Evolutionary conservation across 257 asterid genomes (phyloP).

Genomic region (Lavandula angustifolia): DNA sequence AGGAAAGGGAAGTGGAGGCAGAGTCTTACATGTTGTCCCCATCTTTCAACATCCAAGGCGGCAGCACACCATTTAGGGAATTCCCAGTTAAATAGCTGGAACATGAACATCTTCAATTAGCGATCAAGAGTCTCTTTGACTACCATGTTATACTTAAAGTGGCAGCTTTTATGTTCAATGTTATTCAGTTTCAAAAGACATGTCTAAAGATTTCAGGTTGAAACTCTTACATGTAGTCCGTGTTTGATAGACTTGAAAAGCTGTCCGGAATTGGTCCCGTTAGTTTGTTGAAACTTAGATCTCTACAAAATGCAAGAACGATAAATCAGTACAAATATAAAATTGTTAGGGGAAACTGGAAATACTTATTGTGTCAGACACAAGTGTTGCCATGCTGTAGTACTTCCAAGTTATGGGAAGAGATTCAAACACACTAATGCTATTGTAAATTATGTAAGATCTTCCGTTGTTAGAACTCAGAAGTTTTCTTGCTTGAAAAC

Average conservation of each 20-base stretch:
- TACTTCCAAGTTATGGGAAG: neutral
- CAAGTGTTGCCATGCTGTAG: neutral
- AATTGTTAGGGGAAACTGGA: neutral
- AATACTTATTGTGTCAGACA: neutral
- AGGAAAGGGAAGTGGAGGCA: neutral
- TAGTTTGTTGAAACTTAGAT: slow-evolving; percentile 71
- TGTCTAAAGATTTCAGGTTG: neutral
- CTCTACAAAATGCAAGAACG: slow-evolving; percentile 46
- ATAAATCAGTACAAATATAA: neutral
- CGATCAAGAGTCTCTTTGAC: neutral
- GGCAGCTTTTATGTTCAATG: neutral
- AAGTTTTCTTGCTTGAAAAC: neutral
- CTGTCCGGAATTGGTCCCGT: slow-evolving; percentile 57
- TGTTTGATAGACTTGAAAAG: slow-evolving; percentile 21
- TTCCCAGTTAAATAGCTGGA: slow-evolving; percentile 66
- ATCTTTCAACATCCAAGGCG: slow-evolving; percentile 52
- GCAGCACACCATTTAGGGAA: slow-evolving; percentile 50
- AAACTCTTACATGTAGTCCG: slow-evolving; percentile 52
- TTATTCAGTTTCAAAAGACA: neutral
- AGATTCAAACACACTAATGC: neutral
- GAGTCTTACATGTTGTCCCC: slow-evolving; percentile 44
- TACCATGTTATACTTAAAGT: neutral
- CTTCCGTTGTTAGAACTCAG: neutral
- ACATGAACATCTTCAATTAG: slow-evolving; percentile 25
- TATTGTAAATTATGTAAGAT: neutral